These are phyloP conservation scores for Rhododendron ovatum DNA, from an alignment of 148 eudicot genomes.

Conservation along the genomic window DNA sequence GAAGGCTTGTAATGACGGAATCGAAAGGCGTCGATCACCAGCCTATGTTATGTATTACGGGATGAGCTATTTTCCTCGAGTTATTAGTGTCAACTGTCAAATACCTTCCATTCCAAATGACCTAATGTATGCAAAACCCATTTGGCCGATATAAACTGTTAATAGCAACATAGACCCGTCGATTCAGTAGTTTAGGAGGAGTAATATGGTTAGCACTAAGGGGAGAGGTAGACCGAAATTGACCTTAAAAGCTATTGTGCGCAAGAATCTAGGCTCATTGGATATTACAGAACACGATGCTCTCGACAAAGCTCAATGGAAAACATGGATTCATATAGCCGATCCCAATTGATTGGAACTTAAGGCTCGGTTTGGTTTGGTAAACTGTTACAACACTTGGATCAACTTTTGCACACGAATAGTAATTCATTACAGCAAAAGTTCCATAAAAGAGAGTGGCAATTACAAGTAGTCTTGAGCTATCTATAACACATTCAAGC, in stretches of 20 bases:
- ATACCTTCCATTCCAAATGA: not conserved
- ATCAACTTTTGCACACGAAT: not conserved
- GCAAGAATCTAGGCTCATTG: too few relatives aligned
- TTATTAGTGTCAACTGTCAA: not conserved
- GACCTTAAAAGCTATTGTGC: too few relatives aligned
- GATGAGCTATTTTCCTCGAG: not conserved
- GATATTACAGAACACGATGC: too few relatives aligned
- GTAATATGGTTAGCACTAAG: too few relatives aligned
- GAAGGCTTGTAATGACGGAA: not conserved
- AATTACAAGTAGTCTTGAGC: conserved; percentile 8
- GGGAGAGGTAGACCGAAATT: too few relatives aligned
- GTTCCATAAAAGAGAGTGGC: not conserved
- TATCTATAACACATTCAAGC: not conserved
- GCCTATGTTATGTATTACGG: not conserved
- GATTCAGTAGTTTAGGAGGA: too few relatives aligned
- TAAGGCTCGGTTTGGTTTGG: too few relatives aligned
- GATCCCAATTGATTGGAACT: too few relatives aligned
- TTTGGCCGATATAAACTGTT: not conserved
- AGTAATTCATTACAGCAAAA: not conserved
- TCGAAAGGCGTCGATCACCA: not conserved
- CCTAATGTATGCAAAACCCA: not conserved
- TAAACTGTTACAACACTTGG: not conserved
- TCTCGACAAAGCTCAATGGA: too few relatives aligned
- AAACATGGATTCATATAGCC: too few relatives aligned
- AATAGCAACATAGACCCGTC: too few relatives aligned